Evolutionary conservation across 2,329 filamentous ascomycete genomes (phyloP).

Genomic region (Cryphonectria nitschkei): DNA sequence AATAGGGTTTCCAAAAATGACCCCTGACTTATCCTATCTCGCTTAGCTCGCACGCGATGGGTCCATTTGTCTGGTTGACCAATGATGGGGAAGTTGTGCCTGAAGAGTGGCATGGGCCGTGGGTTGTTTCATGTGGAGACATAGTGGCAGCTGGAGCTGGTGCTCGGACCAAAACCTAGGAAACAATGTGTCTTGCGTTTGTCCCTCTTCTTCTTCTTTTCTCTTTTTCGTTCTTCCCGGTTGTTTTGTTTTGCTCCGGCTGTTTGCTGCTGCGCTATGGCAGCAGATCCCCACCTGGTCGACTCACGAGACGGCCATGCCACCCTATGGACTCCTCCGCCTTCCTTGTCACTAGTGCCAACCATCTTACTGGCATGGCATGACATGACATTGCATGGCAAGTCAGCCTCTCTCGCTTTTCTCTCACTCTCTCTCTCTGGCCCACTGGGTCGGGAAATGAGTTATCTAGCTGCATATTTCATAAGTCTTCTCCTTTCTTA

Average conservation of each 20-base stretch:
- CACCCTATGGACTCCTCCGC: background rate
- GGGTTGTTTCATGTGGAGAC: background rate
- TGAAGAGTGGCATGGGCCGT: constrained; percentile 3
- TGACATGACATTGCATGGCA: background rate
- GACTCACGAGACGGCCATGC: background rate
- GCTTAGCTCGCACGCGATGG: constrained; percentile 11
- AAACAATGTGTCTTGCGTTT: background rate
- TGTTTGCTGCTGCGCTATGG: background rate
- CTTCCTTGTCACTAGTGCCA: background rate
- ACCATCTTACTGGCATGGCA: background rate
- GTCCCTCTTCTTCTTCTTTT: background rate
- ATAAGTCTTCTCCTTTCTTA: background rate
- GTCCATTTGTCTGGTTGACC: background rate
- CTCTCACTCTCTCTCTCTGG: too few relatives aligned
- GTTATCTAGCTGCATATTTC: background rate
- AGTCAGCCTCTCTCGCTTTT: background rate
- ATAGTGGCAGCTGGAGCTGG: background rate
- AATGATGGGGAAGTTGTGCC: background rate
- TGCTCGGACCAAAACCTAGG: background rate
- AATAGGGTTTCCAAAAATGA: constrained; percentile 14
- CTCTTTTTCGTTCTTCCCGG: background rate
- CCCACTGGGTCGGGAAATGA: background rate
- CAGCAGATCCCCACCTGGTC: background rate
- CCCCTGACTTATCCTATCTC: constrained; percentile 11
- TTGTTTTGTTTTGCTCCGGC: background rate